Base-by-base conservation (phyloP, 768 basidiomycete genomes). In the Lactifluus piperatus region DNA sequence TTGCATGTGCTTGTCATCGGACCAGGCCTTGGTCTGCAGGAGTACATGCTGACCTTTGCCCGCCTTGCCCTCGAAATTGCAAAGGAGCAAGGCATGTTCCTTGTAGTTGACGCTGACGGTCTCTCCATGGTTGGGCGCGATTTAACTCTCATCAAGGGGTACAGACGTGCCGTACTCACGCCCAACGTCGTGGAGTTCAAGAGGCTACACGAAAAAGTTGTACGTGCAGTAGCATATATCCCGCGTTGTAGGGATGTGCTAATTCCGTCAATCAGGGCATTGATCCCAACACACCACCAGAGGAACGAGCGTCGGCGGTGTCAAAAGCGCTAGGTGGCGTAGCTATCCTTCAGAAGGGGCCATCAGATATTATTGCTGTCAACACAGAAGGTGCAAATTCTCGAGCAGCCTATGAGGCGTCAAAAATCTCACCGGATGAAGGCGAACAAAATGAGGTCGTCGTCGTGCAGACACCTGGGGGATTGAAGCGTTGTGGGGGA, bases 181-280 rank as follows among this genome's bases (percentile, higher is more conserved):
- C 97, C 97, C 0, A 98, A 98, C 65, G 81, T 95, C 13, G 88
- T 89, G 61, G 97, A 98, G 69, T 98, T 98, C 72, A 82, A 85
- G 68, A 77, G 94, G 11, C 71, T 98, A 36, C 84, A 85, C 60
- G 86, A 94, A 56, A 79, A 80, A 62, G 75, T 86, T 36, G 92
- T 82, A 51, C 57, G 81, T 72, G 22, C 32, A 44, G 5, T n/a
- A 11, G 16, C 37, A 48, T 7, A 5, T 26, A 18, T 29, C 14
- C 34, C 18, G 11, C 36, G 2, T 39, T 27, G 18, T n/a, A 1
- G 27, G n/a, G 20, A 37, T 16, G 9, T 22, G 18, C 24, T 41
- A 5, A 37, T 41, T 13, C 11, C 11, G 4, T 14, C 34, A 13
- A n/a, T 48, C 44, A 75, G 73, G 65, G 83, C 8, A 73, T 91